phyloP scores from a whole-genome alignment of 495 filamentous ascomycete genomes.

The Stereocaulon alpinum region DNA sequence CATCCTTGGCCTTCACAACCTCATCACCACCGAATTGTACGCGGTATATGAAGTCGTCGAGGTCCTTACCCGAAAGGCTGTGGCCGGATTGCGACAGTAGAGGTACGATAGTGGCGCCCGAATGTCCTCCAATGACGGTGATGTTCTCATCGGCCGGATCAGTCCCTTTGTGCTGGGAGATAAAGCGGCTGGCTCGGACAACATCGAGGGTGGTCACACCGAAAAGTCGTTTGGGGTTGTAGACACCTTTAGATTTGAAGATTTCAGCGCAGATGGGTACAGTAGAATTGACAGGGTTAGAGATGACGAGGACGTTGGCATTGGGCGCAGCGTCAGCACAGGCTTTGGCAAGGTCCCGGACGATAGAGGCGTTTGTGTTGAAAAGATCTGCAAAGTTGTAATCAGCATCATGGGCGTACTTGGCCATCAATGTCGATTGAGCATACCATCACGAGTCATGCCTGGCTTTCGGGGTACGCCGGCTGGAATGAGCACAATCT shows the following conservation, averaged over 20 bases:
- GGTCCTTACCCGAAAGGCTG: constrained; percentile 62
- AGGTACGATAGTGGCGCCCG: constrained; percentile 93
- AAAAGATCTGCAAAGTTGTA: constrained; percentile 61
- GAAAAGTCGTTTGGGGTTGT: constrained; percentile 97
- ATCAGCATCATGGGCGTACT: too few species aligned
- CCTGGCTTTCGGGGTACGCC: constrained; percentile 98
- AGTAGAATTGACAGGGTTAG: constrained; percentile 98
- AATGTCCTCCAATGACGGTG: constrained; percentile 93
- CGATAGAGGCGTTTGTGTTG: constrained; percentile 99
- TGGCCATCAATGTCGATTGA: too few species aligned
- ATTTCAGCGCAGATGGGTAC: constrained; percentile 96
- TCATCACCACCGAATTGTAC: constrained; percentile 99
- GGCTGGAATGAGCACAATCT: constrained; percentile 94
- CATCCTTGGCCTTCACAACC: constrained; percentile 98
- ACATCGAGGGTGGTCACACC: constrained; percentile 99
- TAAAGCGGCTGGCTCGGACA: constrained; percentile 94
- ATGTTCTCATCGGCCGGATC: constrained; percentile 89
- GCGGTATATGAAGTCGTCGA: constrained; percentile 74
- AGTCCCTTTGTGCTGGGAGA: constrained; percentile 80
- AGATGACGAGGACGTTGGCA: constrained; percentile 93
- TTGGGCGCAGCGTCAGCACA: constrained; percentile 79
- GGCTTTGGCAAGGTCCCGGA: constrained; percentile 96
- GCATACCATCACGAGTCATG: constrained; percentile 87
- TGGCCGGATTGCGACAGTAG: constrained; percentile 93
- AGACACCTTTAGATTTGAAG: constrained; percentile 85